phyloP scores from a whole-genome alignment of 2,329 filamentous ascomycete species.

The Paracoccidioides lutzii region DNA sequence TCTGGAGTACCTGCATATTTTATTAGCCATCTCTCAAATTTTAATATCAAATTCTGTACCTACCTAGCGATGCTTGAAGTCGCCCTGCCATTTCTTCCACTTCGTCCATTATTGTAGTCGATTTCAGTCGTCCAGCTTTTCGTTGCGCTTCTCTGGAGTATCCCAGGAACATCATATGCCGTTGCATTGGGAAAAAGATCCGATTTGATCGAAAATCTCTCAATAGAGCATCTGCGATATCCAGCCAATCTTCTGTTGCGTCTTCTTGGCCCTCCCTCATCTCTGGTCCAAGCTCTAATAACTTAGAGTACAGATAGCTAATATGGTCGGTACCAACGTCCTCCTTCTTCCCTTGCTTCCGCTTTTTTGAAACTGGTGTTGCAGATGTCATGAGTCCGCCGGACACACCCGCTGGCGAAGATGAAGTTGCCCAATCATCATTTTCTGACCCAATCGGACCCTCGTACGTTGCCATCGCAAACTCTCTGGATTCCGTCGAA shows the following conservation, averaged over 20 bases:
- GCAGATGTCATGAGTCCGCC: conserved; percentile 11
- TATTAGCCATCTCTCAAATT: background rate
- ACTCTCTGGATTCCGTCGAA: conserved; percentile 14
- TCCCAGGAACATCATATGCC: conserved; percentile 38
- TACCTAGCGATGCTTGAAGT: conserved; percentile 32
- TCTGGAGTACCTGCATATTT: conserved; percentile 6
- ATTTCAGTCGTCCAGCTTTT: conserved; percentile 24
- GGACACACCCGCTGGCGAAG: conserved; percentile 5
- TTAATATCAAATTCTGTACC: conserved; percentile 1
- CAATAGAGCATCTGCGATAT: conserved; percentile 45
- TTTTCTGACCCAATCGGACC: background rate
- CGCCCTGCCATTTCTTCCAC: conserved; percentile 33
- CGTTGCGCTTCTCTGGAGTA: conserved; percentile 32
- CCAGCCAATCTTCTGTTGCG: conserved; percentile 44
- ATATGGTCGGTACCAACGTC: conserved; percentile 27
- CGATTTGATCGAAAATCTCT: conserved; percentile 49
- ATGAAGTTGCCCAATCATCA: background rate
- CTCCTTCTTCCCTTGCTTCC: conserved; percentile 16
- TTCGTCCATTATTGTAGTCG: conserved; percentile 28
- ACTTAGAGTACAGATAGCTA: conserved; percentile 32
- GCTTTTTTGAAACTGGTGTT: conserved; percentile 10
- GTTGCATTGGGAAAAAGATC: conserved; percentile 45
- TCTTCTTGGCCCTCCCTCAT: conserved; percentile 39
- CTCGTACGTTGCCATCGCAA: conserved; percentile 10
- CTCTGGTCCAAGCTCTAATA: conserved; percentile 35